These are phyloP conservation scores for Salvia hispanica DNA, from an alignment of 257 asterid genomes.

Conservation along the genomic window DNA sequence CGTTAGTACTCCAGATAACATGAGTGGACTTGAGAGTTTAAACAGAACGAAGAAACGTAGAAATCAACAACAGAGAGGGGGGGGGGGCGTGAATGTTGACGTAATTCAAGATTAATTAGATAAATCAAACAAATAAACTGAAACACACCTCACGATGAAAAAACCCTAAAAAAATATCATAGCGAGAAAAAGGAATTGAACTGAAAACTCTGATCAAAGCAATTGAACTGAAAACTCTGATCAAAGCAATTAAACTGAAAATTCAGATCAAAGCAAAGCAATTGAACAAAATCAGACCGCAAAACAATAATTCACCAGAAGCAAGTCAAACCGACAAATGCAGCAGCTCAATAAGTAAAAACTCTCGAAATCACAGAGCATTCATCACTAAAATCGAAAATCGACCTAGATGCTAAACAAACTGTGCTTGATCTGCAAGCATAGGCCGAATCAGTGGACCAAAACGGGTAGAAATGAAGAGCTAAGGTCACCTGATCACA, in stretches of 20 bases:
- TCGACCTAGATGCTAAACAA: constrained; percentile 9
- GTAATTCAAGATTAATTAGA: constrained; percentile 11
- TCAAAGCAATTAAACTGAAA: constrained; percentile 21
- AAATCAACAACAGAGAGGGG: constrained; percentile 2
- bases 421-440: constrained; percentile 40
- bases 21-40: constrained; percentile 27
- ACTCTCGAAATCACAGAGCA: constrained; percentile 22
- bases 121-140: constrained; percentile 13
- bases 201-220: constrained; percentile 10
- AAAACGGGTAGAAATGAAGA: constrained; percentile 24
- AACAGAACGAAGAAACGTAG: constrained; percentile 10
- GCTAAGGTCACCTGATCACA: constrained; percentile 34
- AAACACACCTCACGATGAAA: background rate
- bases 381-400: constrained; percentile 11
- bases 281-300: constrained; percentile 1
- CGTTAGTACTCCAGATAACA: constrained; percentile 14
- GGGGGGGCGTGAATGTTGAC: constrained; percentile 13
- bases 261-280: constrained; percentile 39
- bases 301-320: constrained; percentile 23
- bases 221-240: constrained; percentile 3
- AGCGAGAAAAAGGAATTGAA: background rate
- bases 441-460: constrained; percentile 16
- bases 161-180: constrained; percentile 5
- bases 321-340: constrained; percentile 35
- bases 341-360: constrained; percentile 22